Evolutionary conservation across 2,329 filamentous ascomycete species (phyloP).

Genomic region (Gaeumannomyces tritici): DNA sequence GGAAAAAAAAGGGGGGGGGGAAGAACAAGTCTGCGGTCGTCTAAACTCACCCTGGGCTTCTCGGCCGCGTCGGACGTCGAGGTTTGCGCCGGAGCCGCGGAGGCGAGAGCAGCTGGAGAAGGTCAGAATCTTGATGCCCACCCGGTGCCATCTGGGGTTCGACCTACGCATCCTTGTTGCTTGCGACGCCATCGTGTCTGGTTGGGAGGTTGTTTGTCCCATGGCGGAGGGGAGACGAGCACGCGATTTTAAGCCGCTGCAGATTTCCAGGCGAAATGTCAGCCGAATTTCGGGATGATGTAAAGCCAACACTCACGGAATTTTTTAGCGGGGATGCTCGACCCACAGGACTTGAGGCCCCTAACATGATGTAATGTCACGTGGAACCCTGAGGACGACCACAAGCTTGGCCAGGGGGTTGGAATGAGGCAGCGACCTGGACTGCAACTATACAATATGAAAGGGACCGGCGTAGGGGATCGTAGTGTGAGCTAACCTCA

Average conservation of each 20-base stretch:
- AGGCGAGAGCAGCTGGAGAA: conserved; percentile 1
- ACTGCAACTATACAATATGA: too few relatives aligned
- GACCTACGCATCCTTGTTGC: conserved; percentile 19
- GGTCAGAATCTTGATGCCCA: not conserved
- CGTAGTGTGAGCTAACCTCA: too few relatives aligned
- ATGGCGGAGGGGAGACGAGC: not conserved
- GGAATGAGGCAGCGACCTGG: too few relatives aligned
- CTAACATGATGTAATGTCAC: not conserved
- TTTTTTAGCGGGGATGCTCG: not conserved
- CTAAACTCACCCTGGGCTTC: conserved; percentile 31
- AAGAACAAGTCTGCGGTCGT: not conserved
- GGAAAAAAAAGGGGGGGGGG: not conserved
- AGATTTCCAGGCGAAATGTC: not conserved
- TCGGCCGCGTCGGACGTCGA: conserved; percentile 17
- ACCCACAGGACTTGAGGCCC: not conserved
- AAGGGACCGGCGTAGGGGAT: too few relatives aligned
- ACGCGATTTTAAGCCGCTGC: not conserved
- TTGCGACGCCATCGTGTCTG: conserved; percentile 12
- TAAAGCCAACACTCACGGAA: not conserved
- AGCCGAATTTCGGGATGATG: not conserved
- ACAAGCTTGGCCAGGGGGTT: too few relatives aligned
- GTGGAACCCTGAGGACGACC: not conserved
- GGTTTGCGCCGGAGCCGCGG: conserved; percentile 4
- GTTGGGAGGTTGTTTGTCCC: not conserved
- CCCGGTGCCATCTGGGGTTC: not conserved